Evolutionary conservation across 2,329 filamentous ascomycete species (phyloP).

Genomic region (Arthroderma sp.): DNA sequence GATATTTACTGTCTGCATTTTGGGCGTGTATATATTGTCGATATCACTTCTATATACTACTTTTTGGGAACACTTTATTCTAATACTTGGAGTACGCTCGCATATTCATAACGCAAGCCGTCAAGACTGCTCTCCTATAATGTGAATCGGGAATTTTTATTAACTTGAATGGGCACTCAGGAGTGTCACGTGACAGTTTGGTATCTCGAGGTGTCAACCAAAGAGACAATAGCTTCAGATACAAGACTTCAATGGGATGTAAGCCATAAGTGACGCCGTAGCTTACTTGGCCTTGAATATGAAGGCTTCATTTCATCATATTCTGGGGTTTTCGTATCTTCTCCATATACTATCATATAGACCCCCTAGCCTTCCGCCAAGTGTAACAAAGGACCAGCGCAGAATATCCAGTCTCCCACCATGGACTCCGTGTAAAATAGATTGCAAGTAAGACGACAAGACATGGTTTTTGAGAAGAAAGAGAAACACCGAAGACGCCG

Average conservation of each 20-base stretch:
- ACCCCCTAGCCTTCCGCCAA: background rate
- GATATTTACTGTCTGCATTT: background rate
- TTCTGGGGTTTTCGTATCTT: background rate
- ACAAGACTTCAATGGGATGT: background rate
- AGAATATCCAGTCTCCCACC: background rate
- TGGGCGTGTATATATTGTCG: background rate
- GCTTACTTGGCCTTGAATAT: background rate
- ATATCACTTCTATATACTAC: background rate
- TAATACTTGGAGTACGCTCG: no score
- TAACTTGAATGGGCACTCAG: no score
- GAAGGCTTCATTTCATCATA: background rate
- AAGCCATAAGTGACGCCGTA: background rate
- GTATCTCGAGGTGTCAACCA: background rate
- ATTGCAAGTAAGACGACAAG: background rate
- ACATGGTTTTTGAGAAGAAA: background rate
- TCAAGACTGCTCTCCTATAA: no score
- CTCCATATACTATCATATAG: background rate
- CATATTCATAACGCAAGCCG: no score
- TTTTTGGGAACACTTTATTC: no score
- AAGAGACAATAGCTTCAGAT: background rate
- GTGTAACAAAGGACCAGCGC: background rate
- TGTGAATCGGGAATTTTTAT: no score
- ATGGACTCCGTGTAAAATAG: background rate
- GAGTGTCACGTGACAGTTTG: background rate
- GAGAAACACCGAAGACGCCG: constrained; percentile 3